Evolutionary conservation across 1,284 basidiomycete genomes (phyloP), one percentile per base, ranked within the genome.

Genomic region (Vanrija sp.): DNA sequence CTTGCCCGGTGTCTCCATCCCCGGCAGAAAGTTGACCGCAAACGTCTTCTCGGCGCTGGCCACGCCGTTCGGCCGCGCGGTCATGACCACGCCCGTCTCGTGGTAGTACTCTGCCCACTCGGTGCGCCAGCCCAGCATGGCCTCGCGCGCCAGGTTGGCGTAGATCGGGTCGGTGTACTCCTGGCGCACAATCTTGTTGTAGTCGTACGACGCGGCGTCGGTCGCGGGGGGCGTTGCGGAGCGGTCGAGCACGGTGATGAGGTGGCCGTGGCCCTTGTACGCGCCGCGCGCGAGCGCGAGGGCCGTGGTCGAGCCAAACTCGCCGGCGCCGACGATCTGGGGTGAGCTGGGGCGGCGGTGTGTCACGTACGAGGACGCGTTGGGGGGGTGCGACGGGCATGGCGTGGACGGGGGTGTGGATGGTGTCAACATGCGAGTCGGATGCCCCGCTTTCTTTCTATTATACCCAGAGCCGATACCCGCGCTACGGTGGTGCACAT

Each of bases 101-200:
- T 86, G 85, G 74, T 90, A 92, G 49, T 80, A 81, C 52, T 85
- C 82, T n/a, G 80, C 80, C 86, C 87, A 91, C 61, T 80, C 64
- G 12, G 58, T 60, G 14, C 58, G 58, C 69, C 69, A 71, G 18
- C 62, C 58, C 7, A 57, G 49, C 43, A 71, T 61, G 7, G 69
- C 69, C 19, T 63, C 62, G 39, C 52, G 55, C 18, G 61, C 61
- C 23, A 62, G 58, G 3, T 49, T 50, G 14, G 61, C 61, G 40
- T 59, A 62, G 15, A 52, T 8, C 8, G 43, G 38, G 46, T 57
- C 66, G 18, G 63, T 62, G 45, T 69, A 67, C 15, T 66, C 69
- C 12, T 65, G 65, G 12, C 69, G 55, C 6, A 69, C 62, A 44
- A 71, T 67, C 62, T 69, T 71, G 63, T 67, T 69, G 53, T 64